These are phyloP conservation scores for Salvia splendens DNA, from an alignment of 257 asterid species.

Conservation along the genomic window DNA sequence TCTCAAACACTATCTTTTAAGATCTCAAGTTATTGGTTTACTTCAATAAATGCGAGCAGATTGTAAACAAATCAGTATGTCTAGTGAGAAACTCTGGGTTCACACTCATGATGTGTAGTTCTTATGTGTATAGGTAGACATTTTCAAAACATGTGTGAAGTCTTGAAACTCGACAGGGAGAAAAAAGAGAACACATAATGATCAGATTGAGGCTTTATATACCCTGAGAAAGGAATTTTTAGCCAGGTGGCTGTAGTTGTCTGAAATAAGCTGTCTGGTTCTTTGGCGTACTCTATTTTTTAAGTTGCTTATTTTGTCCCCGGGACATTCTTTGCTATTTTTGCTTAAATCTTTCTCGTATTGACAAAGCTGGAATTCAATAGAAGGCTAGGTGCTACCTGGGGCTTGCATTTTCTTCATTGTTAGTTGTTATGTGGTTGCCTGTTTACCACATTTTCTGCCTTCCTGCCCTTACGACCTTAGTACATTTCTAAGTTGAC, in stretches of 20 bases:
- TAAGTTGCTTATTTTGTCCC: background rate
- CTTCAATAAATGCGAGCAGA: background rate
- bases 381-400: constrained; percentile 3
- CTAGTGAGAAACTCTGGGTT: background rate
- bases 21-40: background rate
- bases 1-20: background rate
- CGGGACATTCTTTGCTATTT: background rate
- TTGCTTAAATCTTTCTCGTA: background rate
- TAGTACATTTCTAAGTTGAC: constrained; percentile 5
- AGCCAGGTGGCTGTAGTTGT: constrained; percentile 10
- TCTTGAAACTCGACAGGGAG: background rate
- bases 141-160: background rate
- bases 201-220: background rate
- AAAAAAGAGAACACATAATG: background rate
- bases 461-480: background rate
- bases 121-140: background rate
- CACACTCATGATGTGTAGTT: background rate
- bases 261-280: constrained; percentile 10
- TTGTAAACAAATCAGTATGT: background rate
- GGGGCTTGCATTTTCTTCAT: background rate
- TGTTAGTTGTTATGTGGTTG: background rate
- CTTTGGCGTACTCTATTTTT: background rate
- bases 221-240: constrained; percentile 8
- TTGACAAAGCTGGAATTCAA: constrained; percentile 3
- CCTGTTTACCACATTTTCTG: constrained; percentile 9